Conservation (phyloP, 176 grass and related monocot species). For the Paspalum notatum region DNA sequence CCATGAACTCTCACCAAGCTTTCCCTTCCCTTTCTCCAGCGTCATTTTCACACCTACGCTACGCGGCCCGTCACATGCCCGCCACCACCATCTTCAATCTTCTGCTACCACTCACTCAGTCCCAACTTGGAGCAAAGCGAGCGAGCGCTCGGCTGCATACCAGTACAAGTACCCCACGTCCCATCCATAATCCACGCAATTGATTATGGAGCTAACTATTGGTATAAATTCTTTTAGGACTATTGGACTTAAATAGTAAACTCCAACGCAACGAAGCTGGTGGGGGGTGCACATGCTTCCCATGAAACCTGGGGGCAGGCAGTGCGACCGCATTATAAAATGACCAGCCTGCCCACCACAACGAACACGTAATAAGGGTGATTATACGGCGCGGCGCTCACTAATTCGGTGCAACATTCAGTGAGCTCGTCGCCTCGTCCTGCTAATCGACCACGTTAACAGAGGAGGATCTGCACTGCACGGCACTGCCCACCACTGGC, state of each 20-base stretch:
- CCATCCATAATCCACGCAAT: background rate
- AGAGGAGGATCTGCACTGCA: too few species aligned
- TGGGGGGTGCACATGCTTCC: constrained; percentile 17
- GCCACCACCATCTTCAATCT: background rate
- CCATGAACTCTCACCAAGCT: too few species aligned
- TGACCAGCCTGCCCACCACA: background rate
- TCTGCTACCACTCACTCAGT: too few species aligned
- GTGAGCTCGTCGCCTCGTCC: too few species aligned
- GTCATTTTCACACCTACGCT: background rate
- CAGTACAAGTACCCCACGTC: too few species aligned
- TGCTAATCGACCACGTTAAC: too few species aligned
- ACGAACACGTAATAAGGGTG: background rate
- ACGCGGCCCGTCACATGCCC: background rate
- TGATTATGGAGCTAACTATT: background rate
- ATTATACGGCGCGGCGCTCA: background rate
- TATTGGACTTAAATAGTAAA: background rate
- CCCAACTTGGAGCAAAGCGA: too few species aligned
- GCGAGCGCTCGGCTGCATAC: background rate
- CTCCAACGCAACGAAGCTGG: background rate
- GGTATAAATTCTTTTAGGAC: background rate
- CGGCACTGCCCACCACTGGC: too few species aligned
- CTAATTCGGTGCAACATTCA: background rate
- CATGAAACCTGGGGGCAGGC: background rate
- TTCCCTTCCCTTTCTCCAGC: background rate
- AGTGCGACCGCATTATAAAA: background rate